A percentile compares a stretch with the other conserved stretches of the same genome.
phyloP scores from a whole-genome alignment of 2,329 filamentous ascomycete species.

The Fusarium sp. region DNA sequence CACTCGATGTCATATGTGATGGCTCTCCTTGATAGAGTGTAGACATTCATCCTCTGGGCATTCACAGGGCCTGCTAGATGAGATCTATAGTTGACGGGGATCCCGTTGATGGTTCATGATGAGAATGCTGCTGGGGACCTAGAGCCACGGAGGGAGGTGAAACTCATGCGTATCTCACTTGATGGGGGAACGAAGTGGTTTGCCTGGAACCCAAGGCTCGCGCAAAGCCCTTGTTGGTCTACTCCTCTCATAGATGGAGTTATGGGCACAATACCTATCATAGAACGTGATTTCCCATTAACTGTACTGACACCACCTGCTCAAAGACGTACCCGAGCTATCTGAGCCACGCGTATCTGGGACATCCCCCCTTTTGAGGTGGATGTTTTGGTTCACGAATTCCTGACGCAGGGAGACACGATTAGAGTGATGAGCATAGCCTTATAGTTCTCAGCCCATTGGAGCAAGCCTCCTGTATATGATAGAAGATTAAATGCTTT shows the following conservation, averaged over 20 bases:
- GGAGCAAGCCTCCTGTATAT: neutral
- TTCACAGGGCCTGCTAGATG: neutral
- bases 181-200: neutral
- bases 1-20: neutral
- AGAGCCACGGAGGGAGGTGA: neutral
- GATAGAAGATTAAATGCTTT: neutral
- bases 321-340: neutral
- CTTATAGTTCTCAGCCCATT: neutral
- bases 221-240: neutral
- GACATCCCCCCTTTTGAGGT: neutral
- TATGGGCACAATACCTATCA: neutral
- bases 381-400: neutral
- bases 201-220: neutral
- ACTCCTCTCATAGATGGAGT: neutral
- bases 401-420: too few relatives aligned
- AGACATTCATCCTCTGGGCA: neutral
- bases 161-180: neutral
- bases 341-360: neutral
- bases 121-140: neutral
- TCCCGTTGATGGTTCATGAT: neutral
- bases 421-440: neutral
- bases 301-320: neutral
- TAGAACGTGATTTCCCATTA: neutral
- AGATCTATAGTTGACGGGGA: neutral
- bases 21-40: neutral